Percentiles rank a stretch among this genome's conserved stretches.
Conservation (phyloP, 306 rosid species). For the Glycyrrhiza uralensis region DNA sequence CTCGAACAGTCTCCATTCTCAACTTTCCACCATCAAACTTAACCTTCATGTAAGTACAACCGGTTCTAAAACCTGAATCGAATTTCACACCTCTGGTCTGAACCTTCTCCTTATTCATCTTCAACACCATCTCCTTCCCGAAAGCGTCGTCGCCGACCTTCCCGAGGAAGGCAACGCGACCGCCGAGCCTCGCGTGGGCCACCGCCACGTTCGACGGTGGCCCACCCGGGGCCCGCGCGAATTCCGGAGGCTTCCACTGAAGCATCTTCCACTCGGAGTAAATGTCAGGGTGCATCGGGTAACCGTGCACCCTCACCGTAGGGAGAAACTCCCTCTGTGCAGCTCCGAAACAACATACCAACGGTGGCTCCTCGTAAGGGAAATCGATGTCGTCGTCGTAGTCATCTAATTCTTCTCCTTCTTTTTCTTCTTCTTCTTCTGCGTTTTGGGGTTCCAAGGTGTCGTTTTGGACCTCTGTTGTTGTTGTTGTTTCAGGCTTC, state of each 20-base stretch:
- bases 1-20: constrained; percentile 55
- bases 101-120: constrained; percentile 74
- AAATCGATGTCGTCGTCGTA: constrained; percentile 70
- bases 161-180: constrained; percentile 85
- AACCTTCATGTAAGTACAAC: constrained; percentile 56
- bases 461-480: constrained; percentile 35
- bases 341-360: constrained; percentile 89
- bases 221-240: constrained; percentile 77
- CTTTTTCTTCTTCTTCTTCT: neutral
- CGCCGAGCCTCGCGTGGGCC: constrained; percentile 86
- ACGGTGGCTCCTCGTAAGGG: constrained; percentile 68
- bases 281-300: constrained; percentile 75
- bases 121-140: constrained; percentile 70
- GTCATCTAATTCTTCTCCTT: constrained; percentile 14
- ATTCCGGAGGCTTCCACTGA: constrained; percentile 98
- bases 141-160: constrained; percentile 70
- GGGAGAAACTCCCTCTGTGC: constrained; percentile 76
- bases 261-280: constrained; percentile 95
- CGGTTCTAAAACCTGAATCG: constrained; percentile 48
- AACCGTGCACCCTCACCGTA: constrained; percentile 67
- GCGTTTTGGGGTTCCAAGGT: constrained; percentile 17
- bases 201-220: constrained; percentile 82
- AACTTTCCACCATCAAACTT: constrained; percentile 62
- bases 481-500: neutral
- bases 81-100: constrained; percentile 78